These are phyloP conservation scores for Spinacia oleracea DNA, from an alignment of 179 eudicot genomes.

Conservation along the genomic window DNA sequence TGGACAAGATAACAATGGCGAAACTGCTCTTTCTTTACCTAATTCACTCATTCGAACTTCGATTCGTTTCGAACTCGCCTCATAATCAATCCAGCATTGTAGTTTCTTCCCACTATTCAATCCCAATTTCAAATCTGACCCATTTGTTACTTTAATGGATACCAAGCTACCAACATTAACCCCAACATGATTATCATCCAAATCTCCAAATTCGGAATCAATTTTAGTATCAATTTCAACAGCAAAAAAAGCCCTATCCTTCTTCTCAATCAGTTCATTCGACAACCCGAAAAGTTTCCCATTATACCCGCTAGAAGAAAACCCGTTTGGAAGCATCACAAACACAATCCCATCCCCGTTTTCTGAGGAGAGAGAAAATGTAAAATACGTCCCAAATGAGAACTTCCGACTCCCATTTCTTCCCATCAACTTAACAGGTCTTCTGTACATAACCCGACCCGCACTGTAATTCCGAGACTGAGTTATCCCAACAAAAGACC, in stretches of 20 bases:
- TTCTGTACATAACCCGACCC: slow-evolving; percentile 61
- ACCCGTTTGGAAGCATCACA: slow-evolving; percentile 48
- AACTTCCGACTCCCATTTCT: slow-evolving; percentile 36
- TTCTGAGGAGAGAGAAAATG: slow-evolving; percentile 56
- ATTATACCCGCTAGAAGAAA: slow-evolving; percentile 39
- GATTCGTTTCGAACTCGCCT: slow-evolving; percentile 56
- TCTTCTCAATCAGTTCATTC: slow-evolving; percentile 30
- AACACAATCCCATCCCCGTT: slow-evolving; percentile 63
- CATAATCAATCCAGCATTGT: slow-evolving; percentile 84
- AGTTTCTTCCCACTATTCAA: slow-evolving; percentile 52
- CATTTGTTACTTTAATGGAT: slow-evolving; percentile 50
- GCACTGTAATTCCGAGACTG: slow-evolving; percentile 44
- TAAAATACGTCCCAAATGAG: slow-evolving; percentile 65
- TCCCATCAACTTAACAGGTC: slow-evolving; percentile 53
- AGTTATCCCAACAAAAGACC: slow-evolving; percentile 47
- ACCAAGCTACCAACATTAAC: slow-evolving; percentile 44
- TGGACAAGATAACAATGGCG: slow-evolving; percentile 52
- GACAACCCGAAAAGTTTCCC: slow-evolving; percentile 53
- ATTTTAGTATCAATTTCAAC: slow-evolving; percentile 59
- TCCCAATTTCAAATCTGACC: slow-evolving; percentile 42
- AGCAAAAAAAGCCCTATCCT: slow-evolving; percentile 36
- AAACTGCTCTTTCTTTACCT: slow-evolving; percentile 43
- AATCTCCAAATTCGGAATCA: slow-evolving; percentile 47
- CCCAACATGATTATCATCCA: slow-evolving; percentile 58
- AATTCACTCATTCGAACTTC: slow-evolving; percentile 57